Evolutionary conservation across 2,329 filamentous ascomycete genomes (phyloP).

Genomic region (Curvularia sp.): DNA sequence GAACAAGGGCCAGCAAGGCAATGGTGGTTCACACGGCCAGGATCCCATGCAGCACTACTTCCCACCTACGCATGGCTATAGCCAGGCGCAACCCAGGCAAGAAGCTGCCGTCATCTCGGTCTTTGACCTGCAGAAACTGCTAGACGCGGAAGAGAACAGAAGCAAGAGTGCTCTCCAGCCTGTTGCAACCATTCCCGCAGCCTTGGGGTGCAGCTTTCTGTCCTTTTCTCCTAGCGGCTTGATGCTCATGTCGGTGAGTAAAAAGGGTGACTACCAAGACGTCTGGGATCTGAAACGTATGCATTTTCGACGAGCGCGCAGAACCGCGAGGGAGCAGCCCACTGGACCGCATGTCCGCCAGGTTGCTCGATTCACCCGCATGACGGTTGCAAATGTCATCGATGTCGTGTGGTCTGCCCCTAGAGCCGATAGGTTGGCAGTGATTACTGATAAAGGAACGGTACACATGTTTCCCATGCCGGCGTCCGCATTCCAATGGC

Average conservation of each 20-base stretch:
- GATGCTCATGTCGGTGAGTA: constrained; percentile 78
- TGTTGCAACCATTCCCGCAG: constrained; percentile 73
- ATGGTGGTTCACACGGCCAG: constrained; percentile 31
- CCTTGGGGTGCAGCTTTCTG: constrained; percentile 79
- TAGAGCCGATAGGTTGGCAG: constrained; percentile 80
- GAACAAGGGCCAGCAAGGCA: constrained; percentile 57
- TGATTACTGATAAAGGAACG: constrained; percentile 94
- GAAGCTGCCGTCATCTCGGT: constrained; percentile 80
- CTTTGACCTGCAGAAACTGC: constrained; percentile 70
- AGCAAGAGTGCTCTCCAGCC: constrained; percentile 64
- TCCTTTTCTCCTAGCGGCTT: constrained; percentile 79
- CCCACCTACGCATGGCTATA: constrained; percentile 77
- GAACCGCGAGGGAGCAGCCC: constrained; percentile 39
- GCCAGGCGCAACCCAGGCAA: constrained; percentile 57
- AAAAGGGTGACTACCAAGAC: constrained; percentile 81
- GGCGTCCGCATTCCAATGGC: constrained; percentile 83
- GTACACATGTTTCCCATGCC: constrained; percentile 92
- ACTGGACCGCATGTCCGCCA: constrained; percentile 70
- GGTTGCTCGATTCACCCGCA: constrained; percentile 84
- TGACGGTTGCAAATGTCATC: constrained; percentile 89
- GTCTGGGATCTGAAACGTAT: constrained; percentile 79
- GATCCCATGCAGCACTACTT: constrained; percentile 64
- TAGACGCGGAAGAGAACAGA: constrained; percentile 57
- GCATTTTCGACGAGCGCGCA: constrained; percentile 54
- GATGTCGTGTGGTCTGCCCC: constrained; percentile 88